Evolutionary conservation across 1,139 yeast genomes (phyloP).

Genomic region (Candida tetrigidarum): DNA sequence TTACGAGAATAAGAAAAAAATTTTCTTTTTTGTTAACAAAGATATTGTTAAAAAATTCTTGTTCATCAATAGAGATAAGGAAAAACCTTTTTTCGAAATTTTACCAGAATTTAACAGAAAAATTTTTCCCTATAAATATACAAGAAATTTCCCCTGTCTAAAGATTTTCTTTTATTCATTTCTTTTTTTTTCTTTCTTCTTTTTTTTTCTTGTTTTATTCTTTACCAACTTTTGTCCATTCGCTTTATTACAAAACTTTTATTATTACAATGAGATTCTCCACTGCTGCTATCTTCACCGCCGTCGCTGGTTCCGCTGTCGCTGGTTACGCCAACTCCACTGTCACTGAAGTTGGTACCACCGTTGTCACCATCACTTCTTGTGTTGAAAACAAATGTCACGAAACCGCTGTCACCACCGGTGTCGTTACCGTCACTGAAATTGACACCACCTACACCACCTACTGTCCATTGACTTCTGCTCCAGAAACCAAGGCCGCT

Average conservation of each 20-base stretch:
- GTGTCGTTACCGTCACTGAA: conserved; percentile 33
- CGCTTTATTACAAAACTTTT: conserved; percentile 3
- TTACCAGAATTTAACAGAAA: no score
- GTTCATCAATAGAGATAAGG: no score
- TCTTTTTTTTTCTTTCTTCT: conserved; percentile 4
- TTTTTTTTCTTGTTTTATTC: conserved; percentile 3
- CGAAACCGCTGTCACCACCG: conserved; percentile 35
- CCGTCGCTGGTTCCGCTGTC: conserved; percentile 10
- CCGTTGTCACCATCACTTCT: conserved; percentile 52
- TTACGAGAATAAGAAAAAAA: no score
- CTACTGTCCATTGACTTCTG: conserved; percentile 35
- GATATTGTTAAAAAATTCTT: no score
- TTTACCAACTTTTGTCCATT: conserved; percentile 8
- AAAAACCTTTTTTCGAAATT: no score
- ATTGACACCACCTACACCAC: conserved; percentile 35
- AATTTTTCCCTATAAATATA: conserved; percentile 2
- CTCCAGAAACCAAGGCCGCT: conserved; percentile 10
- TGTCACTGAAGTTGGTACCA: conserved; percentile 30
- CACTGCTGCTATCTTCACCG: conserved; percentile 25
- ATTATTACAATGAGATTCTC: conserved; percentile 34
- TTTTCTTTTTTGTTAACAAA: neutral
- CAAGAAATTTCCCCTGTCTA: neutral
- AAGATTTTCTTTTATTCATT: conserved; percentile 7
- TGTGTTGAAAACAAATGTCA: conserved; percentile 43
- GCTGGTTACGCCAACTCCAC: conserved; percentile 26